Base-by-base conservation (phyloP, 2,329 filamentous ascomycete species). In the Chaetomium olivaceum region DNA sequence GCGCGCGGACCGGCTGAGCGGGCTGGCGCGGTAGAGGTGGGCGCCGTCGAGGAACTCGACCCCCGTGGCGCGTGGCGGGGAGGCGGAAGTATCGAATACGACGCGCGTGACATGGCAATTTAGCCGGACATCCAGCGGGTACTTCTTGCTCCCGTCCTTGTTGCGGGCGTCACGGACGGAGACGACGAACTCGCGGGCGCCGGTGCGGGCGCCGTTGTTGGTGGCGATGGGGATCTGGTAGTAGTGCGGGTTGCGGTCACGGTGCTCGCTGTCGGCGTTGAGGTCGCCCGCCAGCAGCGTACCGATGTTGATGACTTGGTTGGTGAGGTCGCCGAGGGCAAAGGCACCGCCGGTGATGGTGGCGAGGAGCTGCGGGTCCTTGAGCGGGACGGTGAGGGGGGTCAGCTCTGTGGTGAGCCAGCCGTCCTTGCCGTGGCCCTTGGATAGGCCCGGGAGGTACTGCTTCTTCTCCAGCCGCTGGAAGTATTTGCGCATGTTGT, bases 171-270 rank as follows among this genome's bases (percentile, higher is more conserved):
- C 68, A 9, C 70, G 72, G 0, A 74, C 74, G 2, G 69, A 48
- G 31, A 71, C 60, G 58, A 89, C 77, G 60, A 87, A 84, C 63
- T 88, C 83, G 33, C 85, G 82, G 3, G 84, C 78, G 16, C 85
- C 83, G 54, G 78, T 83, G 33, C 87, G 85, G 55, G 80, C 78
- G 60, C 76, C 79, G n/a, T 80, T 73, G n/a, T 80, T 77, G 67
- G 83, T 82, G 1, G 81, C 79, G 31, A 89, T 73, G 3, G 87
- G 87, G 4, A 90, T 82, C 69, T 89, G 85, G 73, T 83, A 88
- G 43, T 84, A 76, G 1, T 80, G 81, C 31, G 80, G 77, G 3
- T 74, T 71, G 23, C 74, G 74, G 71, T 88, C 86, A 27, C 84
- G 80, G 0, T 59, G 56, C 0, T 74, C 66, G 27, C 74, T 73